Percentiles rank a stretch among this genome's conserved stretches.
These are phyloP conservation scores for Calvatia gigantea DNA, from an alignment of 768 basidiomycete species.

Conservation along the genomic window DNA sequence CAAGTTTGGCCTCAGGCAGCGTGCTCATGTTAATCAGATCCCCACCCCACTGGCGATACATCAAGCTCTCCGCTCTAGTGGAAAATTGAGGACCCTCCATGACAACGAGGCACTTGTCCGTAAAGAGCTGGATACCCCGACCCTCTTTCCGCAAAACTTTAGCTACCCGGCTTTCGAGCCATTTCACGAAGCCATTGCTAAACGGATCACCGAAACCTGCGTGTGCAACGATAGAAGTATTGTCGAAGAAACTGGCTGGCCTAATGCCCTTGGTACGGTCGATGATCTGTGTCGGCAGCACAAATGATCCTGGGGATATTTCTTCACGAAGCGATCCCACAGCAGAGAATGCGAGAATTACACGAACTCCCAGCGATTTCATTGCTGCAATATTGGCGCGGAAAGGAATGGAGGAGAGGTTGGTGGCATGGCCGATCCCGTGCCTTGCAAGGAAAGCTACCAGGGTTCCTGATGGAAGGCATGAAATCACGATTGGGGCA, in stretches of 20 bases:
- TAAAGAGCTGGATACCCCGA: constrained; percentile 65
- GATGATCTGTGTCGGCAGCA: constrained; percentile 89
- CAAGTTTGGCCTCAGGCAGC: constrained; percentile 95
- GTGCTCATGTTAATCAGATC: constrained; percentile 98
- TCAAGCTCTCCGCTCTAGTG: constrained; percentile 92
- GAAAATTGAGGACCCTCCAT: constrained; percentile 99
- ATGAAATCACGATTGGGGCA: constrained; percentile 87
- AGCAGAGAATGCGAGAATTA: constrained; percentile 90
- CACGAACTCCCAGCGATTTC: constrained; percentile 86
- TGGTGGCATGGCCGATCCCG: constrained; percentile 73
- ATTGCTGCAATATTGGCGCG: constrained; percentile 96
- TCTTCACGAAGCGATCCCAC: constrained; percentile 95
- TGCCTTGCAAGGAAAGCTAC: constrained; percentile 94
- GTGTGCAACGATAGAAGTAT: constrained; percentile 80
- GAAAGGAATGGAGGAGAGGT: constrained; percentile 76
- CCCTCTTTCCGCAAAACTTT: constrained; percentile 60
- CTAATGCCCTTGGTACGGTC: constrained; percentile 94
- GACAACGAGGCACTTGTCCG: constrained; percentile 83
- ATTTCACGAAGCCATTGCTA: constrained; percentile 54
- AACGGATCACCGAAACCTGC: constrained; percentile 95
- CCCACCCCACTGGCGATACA: constrained; percentile 92
- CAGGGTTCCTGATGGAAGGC: constrained; percentile 75
- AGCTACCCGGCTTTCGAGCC: constrained; percentile 64
- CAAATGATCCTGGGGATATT: constrained; percentile 85
- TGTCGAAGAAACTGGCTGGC: constrained; percentile 86